Evolutionary conservation across 2,329 filamentous ascomycete genomes (phyloP).

Genomic region (Pestalotiopsis sp.): DNA sequence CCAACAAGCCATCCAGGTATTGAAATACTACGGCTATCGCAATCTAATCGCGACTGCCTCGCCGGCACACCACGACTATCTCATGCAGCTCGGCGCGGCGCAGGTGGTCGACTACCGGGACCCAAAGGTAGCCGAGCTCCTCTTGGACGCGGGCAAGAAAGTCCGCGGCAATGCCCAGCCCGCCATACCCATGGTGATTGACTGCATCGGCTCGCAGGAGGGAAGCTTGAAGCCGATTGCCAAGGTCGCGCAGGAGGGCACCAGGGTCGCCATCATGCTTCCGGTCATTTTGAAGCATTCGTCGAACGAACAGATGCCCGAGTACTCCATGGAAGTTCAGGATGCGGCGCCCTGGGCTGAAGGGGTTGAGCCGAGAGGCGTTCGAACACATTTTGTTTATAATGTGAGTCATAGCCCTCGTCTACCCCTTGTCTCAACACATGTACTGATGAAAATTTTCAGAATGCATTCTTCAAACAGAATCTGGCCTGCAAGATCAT

Average conservation of each 20-base stretch:
- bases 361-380: conserved; percentile 55
- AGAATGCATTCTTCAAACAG: conserved; percentile 60
- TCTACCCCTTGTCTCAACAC: neutral
- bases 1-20: conserved; percentile 51
- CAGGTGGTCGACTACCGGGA: conserved; percentile 49
- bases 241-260: conserved; percentile 50
- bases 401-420: conserved; percentile 37
- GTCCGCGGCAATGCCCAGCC: conserved; percentile 20
- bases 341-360: conserved; percentile 49
- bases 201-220: conserved; percentile 56
- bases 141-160: conserved; percentile 25
- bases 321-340: conserved; percentile 57
- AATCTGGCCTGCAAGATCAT: conserved; percentile 59
- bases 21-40: conserved; percentile 54
- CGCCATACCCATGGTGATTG: conserved; percentile 49
- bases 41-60: conserved; percentile 53
- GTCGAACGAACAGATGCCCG: conserved; percentile 46
- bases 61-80: conserved; percentile 44
- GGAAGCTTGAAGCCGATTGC: conserved; percentile 52
- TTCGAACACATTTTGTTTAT: conserved; percentile 58
- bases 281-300: conserved; percentile 61
- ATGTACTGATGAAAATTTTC: neutral
- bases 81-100: conserved; percentile 47
- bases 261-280: conserved; percentile 60
- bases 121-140: conserved; percentile 35